A percentile compares a stretch with the other conserved stretches of the same genome.
These are phyloP conservation scores for Thalassiosira sp. DNA, from an alignment of 352 stramenopile species.

Conservation along the genomic window DNA sequence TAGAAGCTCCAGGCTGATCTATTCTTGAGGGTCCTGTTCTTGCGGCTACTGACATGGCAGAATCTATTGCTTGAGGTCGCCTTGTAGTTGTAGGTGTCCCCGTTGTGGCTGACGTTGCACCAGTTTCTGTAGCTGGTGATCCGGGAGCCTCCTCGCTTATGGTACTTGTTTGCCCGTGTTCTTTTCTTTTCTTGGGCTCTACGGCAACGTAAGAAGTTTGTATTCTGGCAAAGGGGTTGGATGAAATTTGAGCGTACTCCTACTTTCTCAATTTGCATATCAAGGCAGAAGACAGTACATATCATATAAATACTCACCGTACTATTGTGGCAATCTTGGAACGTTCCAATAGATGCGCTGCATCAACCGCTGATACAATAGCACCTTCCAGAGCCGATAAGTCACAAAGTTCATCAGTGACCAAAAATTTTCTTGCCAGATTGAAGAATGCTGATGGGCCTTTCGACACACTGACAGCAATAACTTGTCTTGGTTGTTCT, in stretches of 20 bases:
- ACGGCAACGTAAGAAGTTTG: constrained; percentile 81
- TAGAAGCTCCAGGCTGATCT: constrained; percentile 15
- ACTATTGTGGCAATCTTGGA: constrained; percentile 79
- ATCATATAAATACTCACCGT: constrained; percentile 53
- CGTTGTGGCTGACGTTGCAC: constrained; percentile 16
- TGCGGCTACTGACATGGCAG: constrained; percentile 18
- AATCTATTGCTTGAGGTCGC: constrained; percentile 33
- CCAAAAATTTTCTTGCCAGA: constrained; percentile 77
- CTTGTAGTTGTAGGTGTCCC: constrained; percentile 15
- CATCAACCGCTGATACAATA: constrained; percentile 82
- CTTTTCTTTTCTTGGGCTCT: constrained; percentile 73
- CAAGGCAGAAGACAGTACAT: not conserved
- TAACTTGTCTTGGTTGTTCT: constrained; percentile 62
- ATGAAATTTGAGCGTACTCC: constrained; percentile 11
- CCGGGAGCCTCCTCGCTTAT: constrained; percentile 12
- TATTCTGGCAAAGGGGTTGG: constrained; percentile 51
- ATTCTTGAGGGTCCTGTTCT: constrained; percentile 22
- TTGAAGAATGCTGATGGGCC: constrained; percentile 78
- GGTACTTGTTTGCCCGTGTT: constrained; percentile 24
- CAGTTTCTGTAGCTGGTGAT: constrained; percentile 24
- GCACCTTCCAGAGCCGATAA: constrained; percentile 82
- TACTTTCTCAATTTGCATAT: not conserved
- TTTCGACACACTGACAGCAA: constrained; percentile 80
- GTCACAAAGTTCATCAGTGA: constrained; percentile 76
- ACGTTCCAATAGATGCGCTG: constrained; percentile 78